These are phyloP conservation scores for Pistacia atlantica DNA, from an alignment of 345 rosid genomes.

Conservation along the genomic window DNA sequence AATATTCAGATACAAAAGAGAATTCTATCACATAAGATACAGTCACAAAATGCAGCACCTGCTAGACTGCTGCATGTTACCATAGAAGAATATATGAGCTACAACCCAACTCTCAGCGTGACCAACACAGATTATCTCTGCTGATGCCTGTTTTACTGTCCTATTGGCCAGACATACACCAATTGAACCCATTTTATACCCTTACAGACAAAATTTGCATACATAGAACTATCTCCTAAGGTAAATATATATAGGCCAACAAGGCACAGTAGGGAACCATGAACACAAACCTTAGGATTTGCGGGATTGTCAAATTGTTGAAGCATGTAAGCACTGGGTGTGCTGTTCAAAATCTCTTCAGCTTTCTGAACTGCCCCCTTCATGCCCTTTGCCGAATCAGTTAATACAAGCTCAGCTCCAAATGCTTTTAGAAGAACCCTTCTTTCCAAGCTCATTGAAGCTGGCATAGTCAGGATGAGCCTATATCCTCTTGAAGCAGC, in stretches of 20 bases:
- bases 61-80: not conserved
- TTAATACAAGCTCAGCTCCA: conserved; percentile 85
- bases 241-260: not conserved
- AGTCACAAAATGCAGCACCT: not conserved
- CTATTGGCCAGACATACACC: not conserved
- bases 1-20: too few relatives aligned
- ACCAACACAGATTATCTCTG: not conserved
- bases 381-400: conserved; percentile 86
- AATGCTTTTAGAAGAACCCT: conserved; percentile 81
- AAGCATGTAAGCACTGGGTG: conserved; percentile 75
- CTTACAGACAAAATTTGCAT: not conserved
- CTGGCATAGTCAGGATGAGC: conserved; percentile 79
- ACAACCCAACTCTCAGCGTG: not conserved
- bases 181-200: not conserved
- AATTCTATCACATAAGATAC: not conserved
- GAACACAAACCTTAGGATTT: conserved; percentile 68
- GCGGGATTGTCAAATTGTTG: conserved; percentile 91
- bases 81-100: not conserved
- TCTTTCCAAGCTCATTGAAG: conserved; percentile 84
- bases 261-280: not conserved
- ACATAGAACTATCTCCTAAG: conserved; percentile 7
- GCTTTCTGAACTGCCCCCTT: conserved; percentile 75
- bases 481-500: conserved; percentile 83
- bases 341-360: conserved; percentile 64
- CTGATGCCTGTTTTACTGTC: not conserved